Evolutionary conservation across 805 yeast species (phyloP), one percentile per base, ranked within the genome.

Genomic region (Candida odintsovae): DNA sequence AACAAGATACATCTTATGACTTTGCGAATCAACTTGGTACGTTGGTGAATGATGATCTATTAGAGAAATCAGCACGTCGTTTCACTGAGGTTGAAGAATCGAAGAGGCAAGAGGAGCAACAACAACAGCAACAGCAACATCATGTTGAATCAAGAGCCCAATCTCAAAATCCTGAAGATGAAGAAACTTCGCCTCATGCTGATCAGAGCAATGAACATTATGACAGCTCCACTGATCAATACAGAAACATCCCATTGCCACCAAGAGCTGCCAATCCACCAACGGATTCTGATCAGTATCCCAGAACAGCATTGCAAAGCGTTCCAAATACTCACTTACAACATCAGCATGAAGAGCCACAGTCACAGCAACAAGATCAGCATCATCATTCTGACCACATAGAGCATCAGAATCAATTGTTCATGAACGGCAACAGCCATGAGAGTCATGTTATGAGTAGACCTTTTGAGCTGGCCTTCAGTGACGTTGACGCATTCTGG

Each of bases 401-500:
- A 12, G 20, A 33, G 20, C 36, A 33, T 7, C 36, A 33, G 36
- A 33, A 33, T 8, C 36, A 33, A 20, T 28, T 28, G 6, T 13
- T 28, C 20, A 33, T 33, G 6, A n/a, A 33, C 10, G 20, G 36
- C 2, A 33, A 33, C 36, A 33, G 28, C 19, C 21, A 42, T 38
- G 45, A 19, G 21, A 26, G 25, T 9, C 12, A 21, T 42, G 25
- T 21, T 28, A 8, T 37, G 47, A 38, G 16, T 12, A 51, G 54
- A 18, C 56, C 57, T 10, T 46, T 51, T 40, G 61, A 54, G 41
- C 29, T 55, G 29, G 44, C 48, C 20, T 45, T 54, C 37, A 41
- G 48, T 36, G 61, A 52, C 16, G 41, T 51, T 29, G 61, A 57
- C 29, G 45, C 49, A 4, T 56, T 59, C 45, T 59, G 64, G 64